Conservation (phyloP, 192 early-diverging fungal genomes). For the Coemansia sp. region DNA sequence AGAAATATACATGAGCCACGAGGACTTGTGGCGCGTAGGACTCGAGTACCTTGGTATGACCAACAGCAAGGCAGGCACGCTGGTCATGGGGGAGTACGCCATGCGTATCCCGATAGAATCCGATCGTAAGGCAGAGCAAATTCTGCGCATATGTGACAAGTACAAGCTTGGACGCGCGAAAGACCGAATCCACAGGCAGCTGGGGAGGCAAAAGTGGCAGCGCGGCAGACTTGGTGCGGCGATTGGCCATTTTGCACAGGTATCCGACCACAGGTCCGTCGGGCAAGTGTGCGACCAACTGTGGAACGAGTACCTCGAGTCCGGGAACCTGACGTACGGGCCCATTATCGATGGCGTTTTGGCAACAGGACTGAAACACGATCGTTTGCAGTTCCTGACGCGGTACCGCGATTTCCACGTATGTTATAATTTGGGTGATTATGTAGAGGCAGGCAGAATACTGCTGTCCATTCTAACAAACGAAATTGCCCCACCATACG, state of each 20-base stretch:
- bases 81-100: constrained; percentile 29
- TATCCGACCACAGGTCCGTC: constrained; percentile 51
- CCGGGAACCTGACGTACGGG: constrained; percentile 47
- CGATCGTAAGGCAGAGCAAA: constrained; percentile 54
- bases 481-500: constrained; percentile 57
- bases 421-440: constrained; percentile 38
- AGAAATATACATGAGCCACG: constrained; percentile 33
- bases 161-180: constrained; percentile 35
- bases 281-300: constrained; percentile 59
- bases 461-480: constrained; percentile 52
- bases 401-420: constrained; percentile 63
- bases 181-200: constrained; percentile 44
- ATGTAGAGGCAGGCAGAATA: constrained; percentile 39
- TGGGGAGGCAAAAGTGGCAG: constrained; percentile 56
- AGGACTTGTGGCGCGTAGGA: constrained; percentile 56
- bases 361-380: constrained; percentile 26
- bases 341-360: constrained; percentile 48
- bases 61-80: not conserved
- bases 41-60: constrained; percentile 56
- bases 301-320: constrained; percentile 54
- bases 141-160: constrained; percentile 55
- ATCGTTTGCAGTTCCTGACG: constrained; percentile 57
- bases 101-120: constrained; percentile 58
- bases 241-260: constrained; percentile 61
- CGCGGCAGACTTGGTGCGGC: constrained; percentile 62